Evolutionary conservation across 257 asterid genomes (phyloP), one percentile per base, ranked within the genome.

Genomic region (Salvia miltiorrhiza): DNA sequence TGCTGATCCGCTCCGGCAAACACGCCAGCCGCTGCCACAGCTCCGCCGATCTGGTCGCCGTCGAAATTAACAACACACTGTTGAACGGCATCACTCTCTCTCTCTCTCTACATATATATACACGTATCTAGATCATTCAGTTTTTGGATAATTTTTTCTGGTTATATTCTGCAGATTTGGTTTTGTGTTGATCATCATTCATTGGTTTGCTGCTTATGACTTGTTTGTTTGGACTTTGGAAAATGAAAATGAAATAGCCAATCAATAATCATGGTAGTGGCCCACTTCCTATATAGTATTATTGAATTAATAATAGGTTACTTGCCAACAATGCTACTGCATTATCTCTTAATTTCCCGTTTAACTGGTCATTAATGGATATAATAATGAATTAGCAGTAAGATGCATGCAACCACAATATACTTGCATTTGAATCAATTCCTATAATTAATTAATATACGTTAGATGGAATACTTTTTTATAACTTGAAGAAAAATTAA

Each of bases 11-110:
- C 75, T 83, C 85, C 72, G 82, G 82, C 78, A 83, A 33, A 33
- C 83, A 80, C 20, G 84, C 83, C 68, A 79, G 32, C 47, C 54
- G 81, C 65, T 83, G 82, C 85, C 83, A 83, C 41, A 78, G 35
- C 40, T 74, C 73, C 47, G 84, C 85, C 55, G 85, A 83, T 14
- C 56, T 16, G 11, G 37, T 66, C 9, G 85, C 84, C 69, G 76
- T 69, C 14, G 80, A 76, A 65, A 35, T 78, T 60, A 83, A 30
- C 49, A 83, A 13, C 5, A 54, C 75, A 10, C 73, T 20, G 84
- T 80, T 83, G 65, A 83, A 83, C 20, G 85, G 84, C 84, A 80
- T 83, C 52, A 32, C 52, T 4, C 47, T 30, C 45, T 17, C 14
- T 45, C 26, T 5, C 23, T 33, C 5, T 19, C 11, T 54, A 26